Base-by-base conservation (phyloP, 352 stramenopile species). In the Phytophthora ohioensis region DNA sequence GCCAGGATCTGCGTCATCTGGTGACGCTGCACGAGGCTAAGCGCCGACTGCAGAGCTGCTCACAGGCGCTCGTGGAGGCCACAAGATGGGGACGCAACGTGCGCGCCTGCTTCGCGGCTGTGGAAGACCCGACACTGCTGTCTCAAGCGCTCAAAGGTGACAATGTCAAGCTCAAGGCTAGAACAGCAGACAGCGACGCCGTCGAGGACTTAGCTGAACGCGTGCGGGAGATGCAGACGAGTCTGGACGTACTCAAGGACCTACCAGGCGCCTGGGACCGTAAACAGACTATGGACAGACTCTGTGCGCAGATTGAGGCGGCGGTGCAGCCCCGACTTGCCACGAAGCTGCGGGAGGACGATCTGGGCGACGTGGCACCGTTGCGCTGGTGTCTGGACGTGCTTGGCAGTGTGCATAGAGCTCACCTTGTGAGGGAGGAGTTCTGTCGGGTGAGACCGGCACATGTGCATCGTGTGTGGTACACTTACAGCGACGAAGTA, bases 11-110 rank as follows among this genome's bases (percentile, higher is more conserved):
- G 53, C 66, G 78, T 54, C 72, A 88, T 9, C 71, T 92, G n/a
- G 76, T 88, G 57, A 81, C 73, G 58, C 81, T 94, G 36, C 82
- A 94, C 69, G 82, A 91, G 42, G 79, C 86, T 58, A 92, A 92
- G 52, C 60, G 84, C 59, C 78, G 82, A 32, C 71, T 94, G 9
- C 71, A 88, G 45, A 74, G 79, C 45, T 94, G 86, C 63, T 88
- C 83, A 5, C 79, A 87, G 68, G 75, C 81, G 59, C 81, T 94
- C n/a, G 76, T 90, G 4, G 82, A 94, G 65, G 84, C 86, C 27
- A 80, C 83, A 17, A 75, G 75, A 32, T 94, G 86, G 86, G 81
- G 79, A 35, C 81, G 79, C 66, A 90, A 92, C 62, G 84, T 90
- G 12, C 82, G 84, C 34, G 52, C 71, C 8, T 91, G 85, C 61